phyloP scores from a whole-genome alignment of 257 asterid species.

The Petunia secreta region DNA sequence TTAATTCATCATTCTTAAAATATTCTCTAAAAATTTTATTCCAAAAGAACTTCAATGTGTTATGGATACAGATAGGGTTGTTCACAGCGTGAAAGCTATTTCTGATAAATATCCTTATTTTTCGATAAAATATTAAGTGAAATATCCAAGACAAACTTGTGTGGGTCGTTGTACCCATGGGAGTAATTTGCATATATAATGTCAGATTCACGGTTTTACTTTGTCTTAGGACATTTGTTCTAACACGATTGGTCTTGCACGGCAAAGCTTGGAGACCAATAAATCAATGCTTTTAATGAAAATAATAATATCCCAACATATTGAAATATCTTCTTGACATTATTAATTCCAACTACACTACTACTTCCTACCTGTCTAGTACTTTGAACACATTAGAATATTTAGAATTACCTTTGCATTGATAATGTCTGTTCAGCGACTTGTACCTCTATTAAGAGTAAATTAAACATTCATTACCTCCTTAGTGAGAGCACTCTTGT shows the following conservation, averaged over 20 bases:
- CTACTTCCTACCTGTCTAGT: neutral
- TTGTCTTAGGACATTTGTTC: neutral
- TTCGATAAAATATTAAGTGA: neutral
- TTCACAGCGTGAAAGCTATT: neutral
- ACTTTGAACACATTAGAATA: neutral
- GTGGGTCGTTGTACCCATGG: neutral
- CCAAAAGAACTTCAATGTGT: neutral
- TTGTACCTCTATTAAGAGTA: neutral
- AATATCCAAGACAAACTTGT: neutral
- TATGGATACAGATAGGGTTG: neutral
- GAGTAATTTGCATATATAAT: neutral
- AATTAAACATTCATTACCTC: neutral
- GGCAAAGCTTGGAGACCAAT: neutral
- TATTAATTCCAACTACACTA: conserved; percentile 10
- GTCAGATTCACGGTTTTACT: neutral
- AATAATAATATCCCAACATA: neutral
- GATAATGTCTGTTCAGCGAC: neutral
- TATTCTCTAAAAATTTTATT: neutral
- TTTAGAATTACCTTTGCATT: neutral
- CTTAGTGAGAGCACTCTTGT: neutral
- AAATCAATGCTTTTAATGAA: neutral
- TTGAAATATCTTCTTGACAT: conserved; percentile 14
- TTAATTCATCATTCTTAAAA: neutral
- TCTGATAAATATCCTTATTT: neutral
- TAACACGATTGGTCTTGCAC: neutral